A percentile compares a stretch with the other conserved stretches of the same genome.
phyloP scores from a whole-genome alignment of 805 yeast genomes.

The Starmera dryadoides region DNA sequence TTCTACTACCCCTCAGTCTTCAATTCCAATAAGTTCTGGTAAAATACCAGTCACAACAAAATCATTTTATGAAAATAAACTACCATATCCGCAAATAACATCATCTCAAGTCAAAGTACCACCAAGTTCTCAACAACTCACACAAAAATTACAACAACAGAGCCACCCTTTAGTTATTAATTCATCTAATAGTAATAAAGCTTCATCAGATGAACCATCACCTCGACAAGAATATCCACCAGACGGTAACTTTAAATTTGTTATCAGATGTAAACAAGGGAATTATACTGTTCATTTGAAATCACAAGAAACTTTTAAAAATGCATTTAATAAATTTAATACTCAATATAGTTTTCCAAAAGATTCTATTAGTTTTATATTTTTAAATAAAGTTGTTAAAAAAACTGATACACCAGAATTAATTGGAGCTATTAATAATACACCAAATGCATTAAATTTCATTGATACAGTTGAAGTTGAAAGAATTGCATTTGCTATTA shows the following conservation, averaged over 20 bases:
- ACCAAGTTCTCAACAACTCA: too few species aligned
- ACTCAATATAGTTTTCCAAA: not conserved
- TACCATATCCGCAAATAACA: too few species aligned
- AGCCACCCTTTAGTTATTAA: too few species aligned
- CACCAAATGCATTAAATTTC: constrained; percentile 1
- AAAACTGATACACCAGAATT: not conserved
- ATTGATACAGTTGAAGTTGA: constrained; percentile 26
- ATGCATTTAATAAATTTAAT: not conserved
- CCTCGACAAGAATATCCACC: not conserved
- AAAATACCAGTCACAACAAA: too few species aligned
- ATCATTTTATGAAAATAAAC: too few species aligned
- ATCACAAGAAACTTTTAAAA: not conserved
- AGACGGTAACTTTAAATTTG: not conserved
- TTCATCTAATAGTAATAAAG: too few species aligned
- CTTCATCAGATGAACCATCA: not conserved
- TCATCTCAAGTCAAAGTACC: too few species aligned
- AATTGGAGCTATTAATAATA: not conserved
- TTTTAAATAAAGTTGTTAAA: not conserved
- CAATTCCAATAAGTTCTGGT: too few species aligned
- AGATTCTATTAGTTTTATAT: not conserved
- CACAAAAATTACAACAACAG: too few species aligned
- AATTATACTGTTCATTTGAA: not conserved
- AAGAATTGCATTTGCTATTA: constrained; percentile 23
- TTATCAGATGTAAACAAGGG: not conserved
- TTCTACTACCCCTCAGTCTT: too few species aligned